Evolutionary conservation across 306 rosid genomes (phyloP).

Genomic region (Lathyrus oleraceus): DNA sequence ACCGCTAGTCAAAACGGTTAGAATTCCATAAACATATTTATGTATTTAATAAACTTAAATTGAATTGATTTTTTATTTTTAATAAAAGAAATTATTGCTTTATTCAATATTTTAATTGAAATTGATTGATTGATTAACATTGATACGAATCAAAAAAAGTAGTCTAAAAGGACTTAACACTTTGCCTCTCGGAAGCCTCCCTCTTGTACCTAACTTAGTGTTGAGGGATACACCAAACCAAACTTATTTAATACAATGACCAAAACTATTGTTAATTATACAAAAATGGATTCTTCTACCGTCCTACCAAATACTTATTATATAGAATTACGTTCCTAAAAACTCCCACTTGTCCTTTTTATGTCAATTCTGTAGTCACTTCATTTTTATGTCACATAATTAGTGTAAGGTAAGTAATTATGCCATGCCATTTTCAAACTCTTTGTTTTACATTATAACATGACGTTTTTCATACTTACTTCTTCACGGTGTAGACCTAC

Average conservation of each 20-base stretch:
- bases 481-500: neutral
- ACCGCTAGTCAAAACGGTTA: too few relatives aligned
- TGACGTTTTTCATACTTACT: neutral
- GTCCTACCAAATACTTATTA: conserved; percentile 27
- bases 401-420: neutral
- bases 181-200: conserved; percentile 10
- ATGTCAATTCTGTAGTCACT: conserved; percentile 18
- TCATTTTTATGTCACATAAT: conserved; percentile 9
- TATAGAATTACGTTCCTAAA: conserved; percentile 31
- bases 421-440: neutral
- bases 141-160: neutral
- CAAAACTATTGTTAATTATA: conserved; percentile 33
- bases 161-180: neutral
- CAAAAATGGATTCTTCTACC: conserved; percentile 25
- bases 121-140: conserved; percentile 2
- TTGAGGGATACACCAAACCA: conserved; percentile 49
- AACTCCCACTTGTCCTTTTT: conserved; percentile 20
- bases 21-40: too few relatives aligned
- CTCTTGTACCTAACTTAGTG: conserved; percentile 32
- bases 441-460: neutral
- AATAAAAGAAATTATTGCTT: too few relatives aligned
- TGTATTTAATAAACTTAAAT: too few relatives aligned
- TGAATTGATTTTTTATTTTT: too few relatives aligned
- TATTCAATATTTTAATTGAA: neutral
- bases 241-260: conserved; percentile 41